A percentile compares a stretch with the other conserved stretches of the same genome.
phyloP scores from a whole-genome alignment of 345 rosid genomes.

The Aquilaria malaccensis region DNA sequence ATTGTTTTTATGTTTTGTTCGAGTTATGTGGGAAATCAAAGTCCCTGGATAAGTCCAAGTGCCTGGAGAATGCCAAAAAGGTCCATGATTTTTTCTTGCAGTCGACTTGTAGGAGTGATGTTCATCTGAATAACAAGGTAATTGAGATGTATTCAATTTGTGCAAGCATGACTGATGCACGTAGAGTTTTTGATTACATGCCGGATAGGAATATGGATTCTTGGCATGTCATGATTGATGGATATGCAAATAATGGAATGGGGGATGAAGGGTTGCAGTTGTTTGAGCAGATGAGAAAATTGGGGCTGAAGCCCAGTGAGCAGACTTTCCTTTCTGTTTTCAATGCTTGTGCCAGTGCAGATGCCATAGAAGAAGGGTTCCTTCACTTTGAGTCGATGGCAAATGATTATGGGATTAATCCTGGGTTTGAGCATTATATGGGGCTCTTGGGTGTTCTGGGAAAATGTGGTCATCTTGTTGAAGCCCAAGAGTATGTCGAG shows the following conservation, averaged over 20 bases:
- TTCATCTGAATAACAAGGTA: constrained; percentile 42
- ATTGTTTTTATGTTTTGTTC: constrained; percentile 43
- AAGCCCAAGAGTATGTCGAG: constrained; percentile 45
- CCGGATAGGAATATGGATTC: constrained; percentile 55
- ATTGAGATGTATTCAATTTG: constrained; percentile 59
- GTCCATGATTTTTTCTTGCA: constrained; percentile 71
- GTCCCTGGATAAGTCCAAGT: constrained; percentile 45
- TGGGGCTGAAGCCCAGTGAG: constrained; percentile 43
- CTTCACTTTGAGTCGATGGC: constrained; percentile 58
- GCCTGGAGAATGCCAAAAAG: constrained; percentile 58
- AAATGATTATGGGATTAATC: constrained; percentile 42
- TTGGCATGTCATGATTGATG: constrained; percentile 70
- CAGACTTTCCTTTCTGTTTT: constrained; percentile 52
- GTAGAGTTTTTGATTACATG: constrained; percentile 77
- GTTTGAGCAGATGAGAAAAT: constrained; percentile 55
- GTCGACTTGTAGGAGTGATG: constrained; percentile 47
- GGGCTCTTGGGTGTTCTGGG: constrained; percentile 64
- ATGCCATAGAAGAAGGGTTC: constrained; percentile 63
- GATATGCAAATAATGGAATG: constrained; percentile 46
- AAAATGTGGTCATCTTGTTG: constrained; percentile 56
- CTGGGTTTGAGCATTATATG: constrained; percentile 39
- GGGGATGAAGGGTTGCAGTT: constrained; percentile 74
- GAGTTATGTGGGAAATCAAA: constrained; percentile 37
- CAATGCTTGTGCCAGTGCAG: constrained; percentile 57
- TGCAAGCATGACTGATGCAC: constrained; percentile 49